Evolutionary conservation across 2,329 filamentous ascomycete species (phyloP).

Genomic region (Colletotrichum neosansevieriae): DNA sequence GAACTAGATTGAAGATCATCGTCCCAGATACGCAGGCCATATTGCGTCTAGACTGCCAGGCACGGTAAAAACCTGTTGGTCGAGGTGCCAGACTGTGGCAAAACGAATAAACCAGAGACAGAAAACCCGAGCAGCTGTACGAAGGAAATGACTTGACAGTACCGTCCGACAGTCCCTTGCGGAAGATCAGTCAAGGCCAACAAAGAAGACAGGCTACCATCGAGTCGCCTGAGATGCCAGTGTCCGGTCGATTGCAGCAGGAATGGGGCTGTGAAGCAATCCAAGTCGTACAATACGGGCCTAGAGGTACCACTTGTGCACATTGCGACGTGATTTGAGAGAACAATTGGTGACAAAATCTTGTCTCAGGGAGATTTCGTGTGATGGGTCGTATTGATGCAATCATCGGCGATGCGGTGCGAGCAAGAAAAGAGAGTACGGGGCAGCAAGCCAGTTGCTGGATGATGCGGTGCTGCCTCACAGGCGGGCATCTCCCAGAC

Average conservation of each 20-base stretch:
- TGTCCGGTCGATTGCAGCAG: slow-evolving; percentile 12
- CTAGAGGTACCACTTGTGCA: slow-evolving; percentile 20
- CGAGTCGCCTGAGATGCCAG: slow-evolving; percentile 45
- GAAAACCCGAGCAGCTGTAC: background rate
- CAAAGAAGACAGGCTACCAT: slow-evolving; percentile 53
- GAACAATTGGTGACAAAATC: slow-evolving; percentile 10
- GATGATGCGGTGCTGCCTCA: background rate
- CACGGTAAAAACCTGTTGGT: slow-evolving; percentile 10
- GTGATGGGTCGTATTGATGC: slow-evolving; percentile 9
- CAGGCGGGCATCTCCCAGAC: no score
- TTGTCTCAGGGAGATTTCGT: background rate
- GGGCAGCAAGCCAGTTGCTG: background rate
- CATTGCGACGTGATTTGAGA: slow-evolving; percentile 5
- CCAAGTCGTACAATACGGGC: slow-evolving; percentile 7
- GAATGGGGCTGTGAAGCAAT: slow-evolving; percentile 22
- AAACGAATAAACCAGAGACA: slow-evolving; percentile 12
- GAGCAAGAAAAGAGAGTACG: background rate
- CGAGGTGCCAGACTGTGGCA: slow-evolving; percentile 17
- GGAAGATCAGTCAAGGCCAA: slow-evolving; percentile 7
- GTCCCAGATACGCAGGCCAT: slow-evolving; percentile 13
- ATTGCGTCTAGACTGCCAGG: slow-evolving; percentile 13
- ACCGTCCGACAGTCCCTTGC: slow-evolving; percentile 14
- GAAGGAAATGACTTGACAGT: background rate
- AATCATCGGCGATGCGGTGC: slow-evolving; percentile 14
- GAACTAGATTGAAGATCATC: slow-evolving; percentile 24